phyloP scores from a whole-genome alignment of 345 rosid genomes.

The Lenwebbia sp. region DNA sequence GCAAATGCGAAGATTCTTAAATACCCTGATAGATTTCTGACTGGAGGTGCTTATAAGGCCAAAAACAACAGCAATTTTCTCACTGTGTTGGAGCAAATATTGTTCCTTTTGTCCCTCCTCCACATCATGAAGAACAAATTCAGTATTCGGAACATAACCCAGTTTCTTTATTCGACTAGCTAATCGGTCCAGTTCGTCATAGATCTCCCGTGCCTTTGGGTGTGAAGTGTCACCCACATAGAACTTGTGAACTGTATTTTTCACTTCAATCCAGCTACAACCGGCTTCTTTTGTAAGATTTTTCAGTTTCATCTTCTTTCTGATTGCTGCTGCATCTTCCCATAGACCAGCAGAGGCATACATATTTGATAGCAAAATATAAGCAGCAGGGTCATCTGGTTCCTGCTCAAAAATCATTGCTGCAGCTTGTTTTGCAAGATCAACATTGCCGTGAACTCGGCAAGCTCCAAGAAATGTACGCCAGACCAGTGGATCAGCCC shows the following conservation, averaged over 20 bases:
- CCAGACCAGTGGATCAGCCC: slow-evolving; percentile 43
- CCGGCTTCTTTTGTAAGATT: neutral
- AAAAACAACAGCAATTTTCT: neutral
- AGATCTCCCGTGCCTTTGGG: neutral
- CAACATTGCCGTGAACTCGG: slow-evolving; percentile 36
- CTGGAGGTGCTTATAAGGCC: neutral
- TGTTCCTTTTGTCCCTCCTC: neutral
- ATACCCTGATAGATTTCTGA: neutral
- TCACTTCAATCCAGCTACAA: neutral
- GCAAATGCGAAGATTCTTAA: neutral
- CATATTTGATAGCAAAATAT: neutral
- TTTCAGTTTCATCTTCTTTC: neutral
- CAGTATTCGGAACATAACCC: neutral
- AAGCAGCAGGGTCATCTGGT: neutral
- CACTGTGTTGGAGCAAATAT: neutral
- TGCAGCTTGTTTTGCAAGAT: slow-evolving; percentile 16
- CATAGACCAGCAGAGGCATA: neutral
- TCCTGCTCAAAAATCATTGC: neutral
- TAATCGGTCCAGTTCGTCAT: neutral
- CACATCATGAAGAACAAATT: neutral
- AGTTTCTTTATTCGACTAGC: neutral
- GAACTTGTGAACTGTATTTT: neutral
- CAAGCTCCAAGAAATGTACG: slow-evolving; percentile 73
- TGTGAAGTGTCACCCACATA: neutral
- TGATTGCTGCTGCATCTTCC: neutral